phyloP scores from a whole-genome alignment of 1,284 basidiomycete species.

The Heterobasidion occidentale region DNA sequence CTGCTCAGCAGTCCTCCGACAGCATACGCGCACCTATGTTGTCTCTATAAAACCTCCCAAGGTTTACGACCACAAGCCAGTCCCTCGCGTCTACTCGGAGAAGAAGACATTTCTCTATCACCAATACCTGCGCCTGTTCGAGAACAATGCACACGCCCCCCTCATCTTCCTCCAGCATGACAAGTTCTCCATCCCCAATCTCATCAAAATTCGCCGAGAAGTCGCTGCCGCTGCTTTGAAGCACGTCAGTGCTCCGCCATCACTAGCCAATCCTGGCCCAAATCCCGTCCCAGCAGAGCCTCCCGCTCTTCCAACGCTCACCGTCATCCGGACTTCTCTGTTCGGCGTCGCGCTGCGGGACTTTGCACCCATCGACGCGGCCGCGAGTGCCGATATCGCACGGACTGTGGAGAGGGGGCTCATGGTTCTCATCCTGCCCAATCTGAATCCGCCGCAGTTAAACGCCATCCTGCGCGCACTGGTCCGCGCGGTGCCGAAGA shows the following conservation, averaged over 20 bases:
- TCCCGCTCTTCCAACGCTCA: slow-evolving; percentile 40
- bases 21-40: slow-evolving; percentile 26
- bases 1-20: slow-evolving; percentile 3
- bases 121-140: slow-evolving; percentile 62
- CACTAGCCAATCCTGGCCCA: slow-evolving; percentile 33
- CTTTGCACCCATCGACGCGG: slow-evolving; percentile 40
- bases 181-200: slow-evolving; percentile 55
- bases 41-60: slow-evolving; percentile 51
- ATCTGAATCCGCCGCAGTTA: slow-evolving; percentile 64
- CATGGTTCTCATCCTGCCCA: slow-evolving; percentile 59
- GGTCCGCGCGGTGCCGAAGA: slow-evolving; percentile 56
- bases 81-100: slow-evolving; percentile 56
- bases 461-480: slow-evolving; percentile 60
- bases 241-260: slow-evolving; percentile 31
- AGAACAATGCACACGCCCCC: slow-evolving; percentile 42
- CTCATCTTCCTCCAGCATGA: slow-evolving; percentile 66
- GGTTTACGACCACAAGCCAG: slow-evolving; percentile 40
- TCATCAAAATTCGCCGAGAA: slow-evolving; percentile 59
- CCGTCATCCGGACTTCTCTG: slow-evolving; percentile 59
- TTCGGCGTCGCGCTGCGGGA: slow-evolving; percentile 68
- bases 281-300: slow-evolving; percentile 18
- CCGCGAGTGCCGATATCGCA: slow-evolving; percentile 42
- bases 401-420: slow-evolving; percentile 49
- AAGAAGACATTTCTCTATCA: slow-evolving; percentile 72
- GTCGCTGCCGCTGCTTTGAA: slow-evolving; percentile 43